A percentile compares a stretch with the other conserved stretches of the same genome.
These are phyloP conservation scores for Leishmania guyanensis DNA, from an alignment of 208 protist genomes.

Conservation along the genomic window DNA sequence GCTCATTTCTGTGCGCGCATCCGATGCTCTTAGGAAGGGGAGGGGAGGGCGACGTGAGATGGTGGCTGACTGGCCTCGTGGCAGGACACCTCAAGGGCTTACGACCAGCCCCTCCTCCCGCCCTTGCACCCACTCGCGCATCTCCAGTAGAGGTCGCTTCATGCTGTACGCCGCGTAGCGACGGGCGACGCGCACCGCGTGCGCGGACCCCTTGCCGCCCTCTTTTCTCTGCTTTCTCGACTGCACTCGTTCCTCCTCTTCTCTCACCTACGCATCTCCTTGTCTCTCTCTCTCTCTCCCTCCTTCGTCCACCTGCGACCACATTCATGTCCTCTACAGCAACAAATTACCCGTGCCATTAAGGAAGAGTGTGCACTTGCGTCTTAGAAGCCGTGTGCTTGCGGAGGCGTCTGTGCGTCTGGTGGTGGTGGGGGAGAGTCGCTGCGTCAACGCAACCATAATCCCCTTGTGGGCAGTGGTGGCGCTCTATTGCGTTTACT, in stretches of 20 bases:
- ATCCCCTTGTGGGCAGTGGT: neutral
- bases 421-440: neutral
- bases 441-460: neutral
- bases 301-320: neutral
- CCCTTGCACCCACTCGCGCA: neutral
- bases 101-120: no score
- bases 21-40: neutral
- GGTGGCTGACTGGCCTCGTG: neutral
- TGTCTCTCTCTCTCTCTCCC: neutral
- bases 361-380: neutral
- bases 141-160: neutral
- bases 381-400: neutral
- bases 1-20: neutral
- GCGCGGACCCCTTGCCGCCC: neutral
- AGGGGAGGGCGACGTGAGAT: neutral
- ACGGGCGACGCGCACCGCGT: neutral
- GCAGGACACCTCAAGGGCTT: neutral
- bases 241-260: neutral
- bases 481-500: neutral
- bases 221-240: neutral
- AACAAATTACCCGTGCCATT: no score
- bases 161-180: neutral
- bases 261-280: neutral
- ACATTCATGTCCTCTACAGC: neutral
- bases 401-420: neutral